A percentile compares a stretch with the other conserved stretches of the same genome.
phyloP scores from a whole-genome alignment of 257 asterid genomes.

The Handroanthus guayacan region DNA sequence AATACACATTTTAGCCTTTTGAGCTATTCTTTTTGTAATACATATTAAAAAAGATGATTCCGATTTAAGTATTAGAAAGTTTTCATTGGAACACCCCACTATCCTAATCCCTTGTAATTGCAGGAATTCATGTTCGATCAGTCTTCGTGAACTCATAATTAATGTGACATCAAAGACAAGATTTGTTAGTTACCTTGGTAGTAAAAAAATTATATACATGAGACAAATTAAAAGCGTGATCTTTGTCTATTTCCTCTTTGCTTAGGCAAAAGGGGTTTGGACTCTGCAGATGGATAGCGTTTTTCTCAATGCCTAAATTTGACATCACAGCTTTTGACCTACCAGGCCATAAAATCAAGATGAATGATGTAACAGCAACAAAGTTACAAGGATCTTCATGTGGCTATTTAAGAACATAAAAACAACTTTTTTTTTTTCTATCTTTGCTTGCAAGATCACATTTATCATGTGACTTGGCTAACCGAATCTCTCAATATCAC shows the following conservation, averaged over 20 bases:
- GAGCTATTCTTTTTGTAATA: too few species aligned
- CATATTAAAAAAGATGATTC: too few species aligned
- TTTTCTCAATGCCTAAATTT: constrained; percentile 3
- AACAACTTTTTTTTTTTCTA: not conserved
- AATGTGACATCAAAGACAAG: too few species aligned
- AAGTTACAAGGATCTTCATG: constrained; percentile 6
- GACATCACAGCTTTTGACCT: constrained; percentile 25
- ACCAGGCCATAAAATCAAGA: constrained; percentile 11
- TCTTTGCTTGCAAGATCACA: not conserved
- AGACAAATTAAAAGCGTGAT: not conserved
- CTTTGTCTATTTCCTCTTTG: not conserved
- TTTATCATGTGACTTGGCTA: not conserved
- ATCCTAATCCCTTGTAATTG: too few species aligned
- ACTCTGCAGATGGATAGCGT: constrained; percentile 7
- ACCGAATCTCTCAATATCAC: too few species aligned
- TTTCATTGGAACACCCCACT: too few species aligned
- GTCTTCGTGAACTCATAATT: too few species aligned
- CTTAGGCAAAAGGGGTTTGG: constrained; percentile 6
- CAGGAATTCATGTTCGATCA: too few species aligned
- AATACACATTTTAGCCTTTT: too few species aligned
- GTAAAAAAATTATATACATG: not conserved
- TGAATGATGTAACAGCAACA: constrained; percentile 9
- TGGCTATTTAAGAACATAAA: constrained; percentile 15
- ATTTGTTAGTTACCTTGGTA: too few species aligned
- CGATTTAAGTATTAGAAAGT: too few species aligned